phyloP scores from a whole-genome alignment of 2,329 filamentous ascomycete species.

The Fusarium anguioides region DNA sequence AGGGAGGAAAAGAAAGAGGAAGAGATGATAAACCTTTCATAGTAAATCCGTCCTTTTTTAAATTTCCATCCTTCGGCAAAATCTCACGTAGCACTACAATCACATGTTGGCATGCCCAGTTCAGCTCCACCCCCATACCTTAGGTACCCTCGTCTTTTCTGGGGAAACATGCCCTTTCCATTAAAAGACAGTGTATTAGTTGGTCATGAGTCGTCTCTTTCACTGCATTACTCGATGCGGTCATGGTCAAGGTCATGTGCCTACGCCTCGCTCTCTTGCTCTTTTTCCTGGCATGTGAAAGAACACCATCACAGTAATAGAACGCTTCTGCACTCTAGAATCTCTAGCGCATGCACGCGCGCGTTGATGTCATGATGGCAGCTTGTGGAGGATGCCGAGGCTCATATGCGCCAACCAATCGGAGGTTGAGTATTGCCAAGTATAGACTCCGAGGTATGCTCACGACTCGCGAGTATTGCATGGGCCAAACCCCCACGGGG shows the following conservation, averaged over 20 bases:
- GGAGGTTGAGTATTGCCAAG: slow-evolving; percentile 41
- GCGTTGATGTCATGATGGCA: slow-evolving; percentile 41
- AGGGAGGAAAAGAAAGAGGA: background rate
- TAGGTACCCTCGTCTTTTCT: background rate
- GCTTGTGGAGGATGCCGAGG: slow-evolving; percentile 43
- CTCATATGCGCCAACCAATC: slow-evolving; percentile 33
- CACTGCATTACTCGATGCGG: slow-evolving; percentile 33
- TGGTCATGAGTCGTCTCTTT: slow-evolving; percentile 36
- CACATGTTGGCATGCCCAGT: slow-evolving; percentile 38
- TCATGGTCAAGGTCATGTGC: slow-evolving; percentile 42
- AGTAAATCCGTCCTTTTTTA: slow-evolving; percentile 22
- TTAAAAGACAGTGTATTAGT: background rate
- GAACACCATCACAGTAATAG: slow-evolving; percentile 11
- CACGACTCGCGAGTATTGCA: slow-evolving; percentile 13
- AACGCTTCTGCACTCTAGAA: background rate
- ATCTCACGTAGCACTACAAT: slow-evolving; percentile 27
- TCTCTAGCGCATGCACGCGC: slow-evolving; percentile 13
- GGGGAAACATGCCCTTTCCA: slow-evolving; percentile 8
- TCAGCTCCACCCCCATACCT: slow-evolving; percentile 31
- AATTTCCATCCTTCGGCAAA: slow-evolving; percentile 42
- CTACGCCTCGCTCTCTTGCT: slow-evolving; percentile 26
- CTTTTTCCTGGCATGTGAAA: slow-evolving; percentile 41
- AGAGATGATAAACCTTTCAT: slow-evolving; percentile 1
- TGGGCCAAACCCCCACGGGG: slow-evolving; percentile 8
- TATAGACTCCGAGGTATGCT: slow-evolving; percentile 28